These are phyloP conservation scores for Triticum urartu DNA, from an alignment of 176 grass and related monocot genomes.

Conservation along the genomic window DNA sequence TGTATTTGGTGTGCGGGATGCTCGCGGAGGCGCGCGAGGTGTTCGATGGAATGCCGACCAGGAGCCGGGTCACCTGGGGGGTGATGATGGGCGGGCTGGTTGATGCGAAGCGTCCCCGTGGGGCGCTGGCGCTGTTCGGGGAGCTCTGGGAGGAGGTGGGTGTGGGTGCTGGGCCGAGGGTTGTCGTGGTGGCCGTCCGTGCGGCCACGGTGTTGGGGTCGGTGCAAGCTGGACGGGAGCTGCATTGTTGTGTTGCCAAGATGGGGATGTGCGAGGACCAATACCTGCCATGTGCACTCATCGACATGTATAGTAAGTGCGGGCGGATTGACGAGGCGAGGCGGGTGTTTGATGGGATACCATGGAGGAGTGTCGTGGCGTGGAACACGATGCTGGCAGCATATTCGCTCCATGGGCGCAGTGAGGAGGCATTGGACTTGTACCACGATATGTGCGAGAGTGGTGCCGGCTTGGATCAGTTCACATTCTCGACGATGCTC, in stretches of 20 bases:
- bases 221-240: slow-evolving; percentile 40
- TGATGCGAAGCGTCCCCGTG: slow-evolving; percentile 31
- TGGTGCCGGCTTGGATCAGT: slow-evolving; percentile 55
- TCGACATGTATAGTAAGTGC: slow-evolving; percentile 89
- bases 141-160: slow-evolving; percentile 38
- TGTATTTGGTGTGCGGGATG: slow-evolving; percentile 62
- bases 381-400: slow-evolving; percentile 79
- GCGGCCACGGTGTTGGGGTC: slow-evolving; percentile 39
- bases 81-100: slow-evolving; percentile 66
- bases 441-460: slow-evolving; percentile 57
- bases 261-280: slow-evolving; percentile 35
- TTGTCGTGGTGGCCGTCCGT: slow-evolving; percentile 49
- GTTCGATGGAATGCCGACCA: slow-evolving; percentile 66
- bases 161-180: neutral
- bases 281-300: slow-evolving; percentile 54
- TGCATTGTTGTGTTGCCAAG: slow-evolving; percentile 68
- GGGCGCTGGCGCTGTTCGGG: slow-evolving; percentile 54
- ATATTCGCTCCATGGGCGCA: slow-evolving; percentile 56
- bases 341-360: slow-evolving; percentile 56
- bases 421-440: slow-evolving; percentile 61
- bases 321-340: slow-evolving; percentile 48
- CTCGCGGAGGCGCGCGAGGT: slow-evolving; percentile 45
- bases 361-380: slow-evolving; percentile 38
- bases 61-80: slow-evolving; percentile 51
- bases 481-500: slow-evolving; percentile 68